Percentiles rank a stretch among this genome's conserved stretches.
Conservation (phyloP, 371 early-diverging fungal genomes). For the Mortierella sp. region DNA sequence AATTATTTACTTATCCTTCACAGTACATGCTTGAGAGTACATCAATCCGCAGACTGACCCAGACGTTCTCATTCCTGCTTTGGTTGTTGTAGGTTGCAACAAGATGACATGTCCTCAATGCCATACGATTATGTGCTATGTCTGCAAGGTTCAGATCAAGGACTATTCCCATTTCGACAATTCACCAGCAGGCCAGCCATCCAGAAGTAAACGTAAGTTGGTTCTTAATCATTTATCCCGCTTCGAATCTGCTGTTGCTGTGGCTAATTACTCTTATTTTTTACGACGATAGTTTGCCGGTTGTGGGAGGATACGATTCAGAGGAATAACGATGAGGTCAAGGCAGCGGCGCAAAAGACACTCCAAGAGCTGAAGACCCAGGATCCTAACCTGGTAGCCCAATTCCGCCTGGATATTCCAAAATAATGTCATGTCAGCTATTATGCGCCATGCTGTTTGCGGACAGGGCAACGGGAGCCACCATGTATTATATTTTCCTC, state of each 20-base stretch:
- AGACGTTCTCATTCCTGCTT: neutral
- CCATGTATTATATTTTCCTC: neutral
- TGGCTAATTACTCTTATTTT: neutral
- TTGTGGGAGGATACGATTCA: slow-evolving; percentile 61
- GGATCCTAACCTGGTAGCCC: slow-evolving; percentile 28
- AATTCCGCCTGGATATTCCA: slow-evolving; percentile 39
- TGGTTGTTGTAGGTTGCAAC: slow-evolving; percentile 58
- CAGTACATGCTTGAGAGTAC: neutral
- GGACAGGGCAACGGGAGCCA: neutral
- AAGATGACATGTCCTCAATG: slow-evolving; percentile 64
- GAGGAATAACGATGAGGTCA: slow-evolving; percentile 60
- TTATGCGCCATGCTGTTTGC: neutral
- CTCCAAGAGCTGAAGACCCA: slow-evolving; percentile 32
- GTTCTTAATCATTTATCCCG: neutral
- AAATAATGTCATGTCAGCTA: neutral
- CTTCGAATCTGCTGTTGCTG: neutral
- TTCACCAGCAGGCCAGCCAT: slow-evolving; percentile 24
- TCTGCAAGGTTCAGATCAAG: slow-evolving; percentile 60
- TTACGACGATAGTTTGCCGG: slow-evolving; percentile 48
- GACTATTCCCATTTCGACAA: slow-evolving; percentile 64
- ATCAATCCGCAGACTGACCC: neutral
- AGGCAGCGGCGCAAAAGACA: slow-evolving; percentile 53
- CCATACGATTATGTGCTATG: slow-evolving; percentile 60
- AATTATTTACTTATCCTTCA: neutral
- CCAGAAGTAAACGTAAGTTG: slow-evolving; percentile 28